Evolutionary conservation across 2,329 filamentous ascomycete species (phyloP).

Genomic region (Botrytis fabae): DNA sequence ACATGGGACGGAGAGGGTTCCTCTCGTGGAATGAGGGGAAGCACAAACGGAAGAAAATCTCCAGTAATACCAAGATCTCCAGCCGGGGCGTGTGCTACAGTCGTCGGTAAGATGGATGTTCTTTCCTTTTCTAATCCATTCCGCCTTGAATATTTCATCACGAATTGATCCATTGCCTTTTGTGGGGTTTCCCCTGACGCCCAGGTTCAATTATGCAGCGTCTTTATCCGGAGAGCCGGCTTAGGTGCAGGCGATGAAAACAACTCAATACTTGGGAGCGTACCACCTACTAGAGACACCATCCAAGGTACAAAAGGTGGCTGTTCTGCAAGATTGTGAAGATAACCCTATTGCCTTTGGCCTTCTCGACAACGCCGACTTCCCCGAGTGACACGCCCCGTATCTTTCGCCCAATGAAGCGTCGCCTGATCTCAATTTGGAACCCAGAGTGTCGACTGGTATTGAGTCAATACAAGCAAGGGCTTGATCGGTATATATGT

Average conservation of each 20-base stretch:
- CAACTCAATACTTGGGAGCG: not conserved
- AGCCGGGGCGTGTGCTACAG: not conserved
- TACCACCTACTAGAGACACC: not conserved
- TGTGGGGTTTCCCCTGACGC: slow-evolving; percentile 1
- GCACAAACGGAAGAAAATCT: not conserved
- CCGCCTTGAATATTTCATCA: not conserved
- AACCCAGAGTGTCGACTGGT: not conserved
- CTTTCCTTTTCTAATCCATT: not conserved
- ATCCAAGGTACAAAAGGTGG: not conserved
- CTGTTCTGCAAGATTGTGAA: not conserved
- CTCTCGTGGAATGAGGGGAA: not conserved
- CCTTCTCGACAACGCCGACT: not conserved
- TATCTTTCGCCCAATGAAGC: not conserved
- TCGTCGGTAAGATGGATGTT: not conserved
- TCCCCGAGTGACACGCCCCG: not conserved
- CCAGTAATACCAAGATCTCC: not conserved
- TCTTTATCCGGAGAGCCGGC: not conserved
- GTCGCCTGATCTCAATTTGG: not conserved
- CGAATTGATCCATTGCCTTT: not conserved
- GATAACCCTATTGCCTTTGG: not conserved
- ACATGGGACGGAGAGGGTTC: not conserved
- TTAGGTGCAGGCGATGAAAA: not conserved
- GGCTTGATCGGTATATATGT: not conserved
- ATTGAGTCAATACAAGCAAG: not conserved
- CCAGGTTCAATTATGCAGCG: not conserved